Base-by-base conservation (phyloP, 805 yeast genomes). In the Candida hungchunana region DNA sequence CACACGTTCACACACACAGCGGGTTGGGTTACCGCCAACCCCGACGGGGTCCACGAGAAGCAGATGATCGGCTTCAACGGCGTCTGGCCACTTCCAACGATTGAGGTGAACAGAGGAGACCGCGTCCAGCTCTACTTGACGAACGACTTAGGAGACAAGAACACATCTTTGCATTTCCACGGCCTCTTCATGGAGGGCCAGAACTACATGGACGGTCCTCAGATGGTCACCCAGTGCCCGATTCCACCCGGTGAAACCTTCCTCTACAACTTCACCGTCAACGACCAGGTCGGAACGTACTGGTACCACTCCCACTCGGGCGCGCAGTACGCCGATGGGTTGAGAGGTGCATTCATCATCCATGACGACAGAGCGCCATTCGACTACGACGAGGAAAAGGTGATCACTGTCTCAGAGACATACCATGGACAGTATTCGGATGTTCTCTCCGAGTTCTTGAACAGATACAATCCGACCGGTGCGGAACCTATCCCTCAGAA, bases 221-320 rank as follows among this genome's bases (percentile, higher is more conserved):
- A 77, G 51, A 72, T 73, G 71, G 80, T 83, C 10, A 79, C 88
- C 5, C 90, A 83, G 55, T 83, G 90, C 62, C 90, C 90, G 22
- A 79, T 83, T 42, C 71, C 76, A 27, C 79, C 82, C 7, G 83
- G 82, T 19, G 75, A 74, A 47, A 73, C 86, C 2, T 71, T 69
- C 53, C 56, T 78, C 29, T 83, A 83, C 60, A 82, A 82, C 59
- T 82, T 83, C 51, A 77, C 82, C 2, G 80, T 81, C 8, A 67
- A 59, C 7, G 69, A 75, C 43, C 89, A 83, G 56, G 75, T 64
- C 4, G 94, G 94, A 33, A 72, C 86, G n/a, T 83, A 67, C 60
- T 83, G 94, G 94, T 83, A 82, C 58, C 94, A 83, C 56, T 77
- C 87, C 5, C 94, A 83, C 50, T 67, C 79, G 25, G 88, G 86